Percentiles rank a stretch among this genome's conserved stretches.
Evolutionary conservation across 2,329 filamentous ascomycete genomes (phyloP).

Genomic region (Lecanosticta acicola): DNA sequence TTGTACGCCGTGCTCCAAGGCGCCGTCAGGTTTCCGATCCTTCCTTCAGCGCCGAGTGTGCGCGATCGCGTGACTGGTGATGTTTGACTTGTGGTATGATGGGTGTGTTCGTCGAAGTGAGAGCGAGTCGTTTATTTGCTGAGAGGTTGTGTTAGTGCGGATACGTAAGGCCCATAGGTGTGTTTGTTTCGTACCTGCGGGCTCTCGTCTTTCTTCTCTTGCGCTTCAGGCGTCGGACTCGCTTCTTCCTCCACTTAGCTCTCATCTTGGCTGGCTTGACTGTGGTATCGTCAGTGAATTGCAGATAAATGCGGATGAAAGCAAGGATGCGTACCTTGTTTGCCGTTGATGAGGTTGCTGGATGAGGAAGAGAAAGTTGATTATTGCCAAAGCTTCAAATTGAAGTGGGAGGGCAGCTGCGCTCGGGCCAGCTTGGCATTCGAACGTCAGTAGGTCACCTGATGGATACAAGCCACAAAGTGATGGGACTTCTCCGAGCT

Average conservation of each 20-base stretch:
- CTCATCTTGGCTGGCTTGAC: slow-evolving; percentile 56
- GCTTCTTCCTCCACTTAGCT: slow-evolving; percentile 99
- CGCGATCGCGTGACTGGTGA: slow-evolving; percentile 29
- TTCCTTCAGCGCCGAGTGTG: slow-evolving; percentile 30
- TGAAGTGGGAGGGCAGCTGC: not conserved
- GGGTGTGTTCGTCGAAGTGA: slow-evolving; percentile 16
- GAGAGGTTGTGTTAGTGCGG: slow-evolving; percentile 14
- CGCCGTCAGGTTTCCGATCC: slow-evolving; percentile 31
- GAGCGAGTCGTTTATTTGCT: slow-evolving; percentile 46
- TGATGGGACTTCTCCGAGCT: not conserved
- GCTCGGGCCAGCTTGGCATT: not conserved
- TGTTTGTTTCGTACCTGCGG: slow-evolving; percentile 66
- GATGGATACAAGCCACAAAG: not conserved
- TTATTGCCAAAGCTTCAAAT: not conserved
- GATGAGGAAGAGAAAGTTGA: not conserved
- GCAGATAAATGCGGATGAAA: not conserved
- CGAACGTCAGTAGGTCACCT: too few relatives aligned
- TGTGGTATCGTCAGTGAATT: slow-evolving; percentile 12
- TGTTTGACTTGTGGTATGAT: slow-evolving; percentile 22
- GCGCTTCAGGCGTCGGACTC: slow-evolving; percentile 96
- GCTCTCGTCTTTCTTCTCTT: slow-evolving; percentile 99
- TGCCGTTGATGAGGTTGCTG: slow-evolving; percentile 16
- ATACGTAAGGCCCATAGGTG: slow-evolving; percentile 2
- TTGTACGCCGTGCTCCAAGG: slow-evolving; percentile 17
- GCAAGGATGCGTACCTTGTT: slow-evolving; percentile 8